phyloP scores from a whole-genome alignment of 805 yeast genomes.

The Candida adriatica region DNA sequence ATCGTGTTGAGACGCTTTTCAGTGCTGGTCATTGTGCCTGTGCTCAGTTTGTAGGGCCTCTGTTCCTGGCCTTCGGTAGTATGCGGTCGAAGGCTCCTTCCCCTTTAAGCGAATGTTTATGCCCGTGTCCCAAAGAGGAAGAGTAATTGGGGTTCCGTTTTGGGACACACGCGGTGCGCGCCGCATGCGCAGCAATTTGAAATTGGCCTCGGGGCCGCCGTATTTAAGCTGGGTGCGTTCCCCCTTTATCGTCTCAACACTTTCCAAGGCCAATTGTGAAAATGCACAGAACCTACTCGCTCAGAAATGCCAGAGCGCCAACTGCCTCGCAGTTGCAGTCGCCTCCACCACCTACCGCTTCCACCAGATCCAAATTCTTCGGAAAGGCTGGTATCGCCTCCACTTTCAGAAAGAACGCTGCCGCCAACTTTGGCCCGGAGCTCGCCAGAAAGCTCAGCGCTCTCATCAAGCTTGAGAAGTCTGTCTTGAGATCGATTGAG shows the following conservation, averaged over 20 bases:
- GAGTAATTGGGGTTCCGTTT: too few species aligned
- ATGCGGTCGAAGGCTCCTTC: too few species aligned
- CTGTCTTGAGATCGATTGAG: conserved; percentile 73
- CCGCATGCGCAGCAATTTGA: too few species aligned
- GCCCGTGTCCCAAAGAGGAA: too few species aligned
- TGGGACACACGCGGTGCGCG: too few species aligned
- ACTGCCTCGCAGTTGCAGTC: conserved; percentile 92
- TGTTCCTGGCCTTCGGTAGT: too few species aligned
- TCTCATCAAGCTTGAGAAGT: conserved; percentile 75
- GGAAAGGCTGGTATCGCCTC: conserved; percentile 66
- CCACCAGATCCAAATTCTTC: conserved; percentile 78
- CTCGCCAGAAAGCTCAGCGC: conserved; percentile 66
- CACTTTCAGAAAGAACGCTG: conserved; percentile 61
- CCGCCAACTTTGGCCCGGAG: conserved; percentile 79
- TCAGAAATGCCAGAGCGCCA: conserved; percentile 93
- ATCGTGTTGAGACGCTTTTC: too few species aligned
- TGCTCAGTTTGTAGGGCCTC: too few species aligned
- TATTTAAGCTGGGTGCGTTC: too few species aligned
- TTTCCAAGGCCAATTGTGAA: conserved; percentile 9
- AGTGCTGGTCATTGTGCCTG: too few species aligned
- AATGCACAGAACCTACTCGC: conserved; percentile 98
- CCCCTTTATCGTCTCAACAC: neutral
- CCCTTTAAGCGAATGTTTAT: too few species aligned
- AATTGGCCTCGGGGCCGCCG: too few species aligned
- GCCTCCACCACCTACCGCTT: conserved; percentile 90